Percentiles rank a stretch among this genome's conserved stretches.
phyloP scores from a whole-genome alignment of 352 stramenopile genomes.

The Phytophthora sp. region DNA sequence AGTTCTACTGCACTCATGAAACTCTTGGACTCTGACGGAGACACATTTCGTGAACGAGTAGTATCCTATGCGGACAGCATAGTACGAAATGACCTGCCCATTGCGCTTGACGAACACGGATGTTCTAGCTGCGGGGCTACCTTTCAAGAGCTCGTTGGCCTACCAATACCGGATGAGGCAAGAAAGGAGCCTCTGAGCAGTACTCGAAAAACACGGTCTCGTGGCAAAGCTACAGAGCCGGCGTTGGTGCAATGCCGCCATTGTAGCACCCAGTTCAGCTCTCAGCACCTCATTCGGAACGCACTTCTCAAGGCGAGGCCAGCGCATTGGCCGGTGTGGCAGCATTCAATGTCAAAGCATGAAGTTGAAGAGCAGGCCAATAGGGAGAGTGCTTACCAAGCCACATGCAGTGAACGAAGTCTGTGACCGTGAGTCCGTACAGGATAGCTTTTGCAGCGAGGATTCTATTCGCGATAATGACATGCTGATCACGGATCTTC shows the following conservation, averaged over 20 bases:
- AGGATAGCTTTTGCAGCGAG: neutral
- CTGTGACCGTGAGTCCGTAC: neutral
- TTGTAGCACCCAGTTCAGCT: slow-evolving; percentile 2
- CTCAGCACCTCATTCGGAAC: slow-evolving; percentile 6
- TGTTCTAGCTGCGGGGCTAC: too few species aligned
- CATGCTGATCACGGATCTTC: neutral
- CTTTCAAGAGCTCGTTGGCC: too few species aligned
- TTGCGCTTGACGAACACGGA: too few species aligned
- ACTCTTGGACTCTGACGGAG: neutral
- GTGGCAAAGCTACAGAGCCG: neutral
- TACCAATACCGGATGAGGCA: neutral
- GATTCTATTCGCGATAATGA: neutral
- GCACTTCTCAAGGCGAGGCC: neutral
- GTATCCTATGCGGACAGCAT: neutral
- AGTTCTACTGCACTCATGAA: neutral
- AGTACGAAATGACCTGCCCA: neutral
- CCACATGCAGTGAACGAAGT: neutral
- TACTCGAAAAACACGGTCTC: neutral
- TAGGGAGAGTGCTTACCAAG: neutral
- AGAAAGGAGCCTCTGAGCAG: neutral
- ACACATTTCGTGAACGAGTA: neutral
- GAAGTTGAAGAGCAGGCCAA: slow-evolving; percentile 4
- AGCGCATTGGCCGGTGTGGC: slow-evolving; percentile 3
- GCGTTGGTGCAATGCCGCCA: neutral
- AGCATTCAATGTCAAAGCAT: neutral